Conservation (phyloP, 2,329 filamentous ascomycete genomes). For the Aspergillus melleus region DNA sequence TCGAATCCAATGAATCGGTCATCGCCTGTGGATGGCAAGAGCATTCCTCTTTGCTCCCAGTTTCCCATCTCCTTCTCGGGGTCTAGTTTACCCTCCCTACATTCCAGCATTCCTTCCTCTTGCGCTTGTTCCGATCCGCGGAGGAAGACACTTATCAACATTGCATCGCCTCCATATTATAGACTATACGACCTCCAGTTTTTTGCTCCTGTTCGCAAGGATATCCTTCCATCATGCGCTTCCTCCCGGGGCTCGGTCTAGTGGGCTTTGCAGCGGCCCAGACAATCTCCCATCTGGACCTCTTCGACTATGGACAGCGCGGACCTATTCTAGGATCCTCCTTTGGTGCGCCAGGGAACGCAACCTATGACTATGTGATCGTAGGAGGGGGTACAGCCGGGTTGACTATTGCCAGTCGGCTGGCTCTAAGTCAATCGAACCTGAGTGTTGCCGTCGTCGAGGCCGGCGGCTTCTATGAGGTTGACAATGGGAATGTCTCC, state of each 20-base stretch:
- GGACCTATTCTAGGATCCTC: slow-evolving; percentile 20
- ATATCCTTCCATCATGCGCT: slow-evolving; percentile 2
- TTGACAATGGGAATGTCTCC: slow-evolving; percentile 32
- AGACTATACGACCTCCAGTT: not conserved
- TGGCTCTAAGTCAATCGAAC: slow-evolving; percentile 20
- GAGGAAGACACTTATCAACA: not conserved
- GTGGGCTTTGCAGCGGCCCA: slow-evolving; percentile 6
- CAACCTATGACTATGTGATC: slow-evolving; percentile 22
- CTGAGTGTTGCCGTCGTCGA: slow-evolving; percentile 33
- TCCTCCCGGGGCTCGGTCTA: not conserved
- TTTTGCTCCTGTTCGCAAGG: not conserved
- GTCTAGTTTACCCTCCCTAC: no score
- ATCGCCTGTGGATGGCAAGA: not conserved
- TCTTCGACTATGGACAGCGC: slow-evolving; percentile 18
- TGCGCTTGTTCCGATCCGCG: not conserved
- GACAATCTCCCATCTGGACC: slow-evolving; percentile 13
- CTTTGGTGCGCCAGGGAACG: slow-evolving; percentile 18
- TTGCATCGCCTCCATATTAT: not conserved
- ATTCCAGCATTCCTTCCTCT: not conserved
- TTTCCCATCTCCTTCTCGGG: no score
- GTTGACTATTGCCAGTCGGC: slow-evolving; percentile 23
- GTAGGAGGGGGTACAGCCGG: slow-evolving; percentile 31
- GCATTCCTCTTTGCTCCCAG: not conserved
- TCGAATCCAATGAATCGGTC: not conserved
- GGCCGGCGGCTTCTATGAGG: slow-evolving; percentile 35